Percentiles rank a stretch among this genome's conserved stretches.
phyloP scores from a whole-genome alignment of 768 basidiomycete genomes.

The Lyophyllum atratum region DNA sequence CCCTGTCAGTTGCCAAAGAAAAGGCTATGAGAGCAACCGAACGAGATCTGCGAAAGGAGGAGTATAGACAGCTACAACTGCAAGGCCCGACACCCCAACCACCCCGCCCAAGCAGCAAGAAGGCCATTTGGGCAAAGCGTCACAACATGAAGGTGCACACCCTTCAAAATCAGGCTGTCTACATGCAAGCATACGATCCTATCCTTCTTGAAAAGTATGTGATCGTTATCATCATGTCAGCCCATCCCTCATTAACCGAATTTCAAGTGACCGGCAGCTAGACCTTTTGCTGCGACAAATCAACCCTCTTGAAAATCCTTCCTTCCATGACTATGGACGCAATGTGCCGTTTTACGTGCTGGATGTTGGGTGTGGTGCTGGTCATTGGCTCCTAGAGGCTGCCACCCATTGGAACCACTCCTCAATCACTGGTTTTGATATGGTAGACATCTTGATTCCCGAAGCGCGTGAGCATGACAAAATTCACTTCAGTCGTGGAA shows the following conservation, averaged over 20 bases:
- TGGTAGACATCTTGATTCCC: conserved; percentile 49
- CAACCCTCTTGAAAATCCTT: conserved; percentile 52
- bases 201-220: conserved; percentile 61
- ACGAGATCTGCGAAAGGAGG: conserved; percentile 13
- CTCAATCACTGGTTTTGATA: conserved; percentile 65
- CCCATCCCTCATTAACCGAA: not conserved
- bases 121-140: conserved; percentile 40
- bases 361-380: conserved; percentile 77
- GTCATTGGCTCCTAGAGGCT: conserved; percentile 67
- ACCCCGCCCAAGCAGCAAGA: conserved; percentile 17
- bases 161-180: conserved; percentile 49
- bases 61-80: conserved; percentile 23
- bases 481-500: conserved; percentile 57
- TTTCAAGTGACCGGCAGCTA: conserved; percentile 60
- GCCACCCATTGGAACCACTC: conserved; percentile 62
- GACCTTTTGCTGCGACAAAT: conserved; percentile 59
- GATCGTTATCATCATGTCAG: conserved; percentile 5
- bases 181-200: conserved; percentile 69
- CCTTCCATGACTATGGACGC: conserved; percentile 56
- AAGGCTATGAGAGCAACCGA: conserved; percentile 1
- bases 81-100: not conserved
- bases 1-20: conserved; percentile 5
- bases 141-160: conserved; percentile 57
- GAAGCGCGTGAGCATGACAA: conserved; percentile 40
- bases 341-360: conserved; percentile 57